Evolutionary conservation across 2,329 filamentous ascomycete species (phyloP), one percentile per base, ranked within the genome.

Genomic region (Diplocarpon mali): DNA sequence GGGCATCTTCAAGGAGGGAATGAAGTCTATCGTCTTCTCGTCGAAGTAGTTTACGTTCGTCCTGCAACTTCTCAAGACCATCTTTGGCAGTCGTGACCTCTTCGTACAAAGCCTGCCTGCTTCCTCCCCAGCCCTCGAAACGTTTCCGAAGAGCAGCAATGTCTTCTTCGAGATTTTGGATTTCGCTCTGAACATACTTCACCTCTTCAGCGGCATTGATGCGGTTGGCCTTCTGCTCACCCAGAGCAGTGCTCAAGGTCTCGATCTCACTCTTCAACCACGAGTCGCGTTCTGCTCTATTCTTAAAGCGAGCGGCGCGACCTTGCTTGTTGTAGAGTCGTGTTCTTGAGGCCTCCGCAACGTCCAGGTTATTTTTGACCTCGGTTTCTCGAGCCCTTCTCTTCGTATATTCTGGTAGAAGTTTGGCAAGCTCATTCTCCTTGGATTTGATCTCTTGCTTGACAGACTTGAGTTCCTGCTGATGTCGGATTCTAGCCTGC

Each of bases 251-350:
- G 53, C 87, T 83, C 43, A 89, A 76, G 30, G 93, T 84, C 36
- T 84, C 72, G 45, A 96, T 85, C 64, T 95, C 84, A 50, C 78
- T 74, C 49, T 78, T 78, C 40, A 98, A 69, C 71, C 78, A 95
- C 30, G 78, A 75, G 62, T 98, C 90, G 35, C 93, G 81, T 61
- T 96, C 87, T 8, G 77, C 75, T 68, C 95, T 95, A 62, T 79
- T 93, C 59, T 75, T 83, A 64, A 95, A 98, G 50, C 87, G 83
- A 14, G 84, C 83, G 53, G 84, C 88, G 37, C 90, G 82, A 35
- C 83, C 87, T 65, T 98, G 90, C 64, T 98, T 98, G 40, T 85
- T 85, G 60, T 94, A 86, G 7, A 98, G 74, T 31, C 89, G 80
- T 52, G 84, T 79, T 35, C 85, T 75, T 5, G 76, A 74, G 7